phyloP scores from a whole-genome alignment of 1,284 basidiomycete genomes.

The Tilletia caries region DNA sequence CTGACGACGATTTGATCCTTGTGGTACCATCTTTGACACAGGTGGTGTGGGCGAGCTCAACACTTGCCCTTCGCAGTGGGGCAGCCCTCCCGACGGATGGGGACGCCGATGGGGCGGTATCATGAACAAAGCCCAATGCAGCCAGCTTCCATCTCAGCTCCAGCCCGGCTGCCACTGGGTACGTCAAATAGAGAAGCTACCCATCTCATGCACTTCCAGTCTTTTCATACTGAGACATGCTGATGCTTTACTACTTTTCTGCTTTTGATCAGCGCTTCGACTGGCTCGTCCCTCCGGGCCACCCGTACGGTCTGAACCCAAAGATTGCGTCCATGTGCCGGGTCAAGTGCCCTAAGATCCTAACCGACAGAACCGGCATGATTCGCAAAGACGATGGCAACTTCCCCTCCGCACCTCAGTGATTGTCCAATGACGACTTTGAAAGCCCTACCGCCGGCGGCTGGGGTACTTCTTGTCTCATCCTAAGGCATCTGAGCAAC shows the following conservation, averaged over 20 bases:
- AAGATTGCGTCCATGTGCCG: conserved; percentile 10
- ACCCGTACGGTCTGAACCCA: background rate
- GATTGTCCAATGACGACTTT: too few species aligned
- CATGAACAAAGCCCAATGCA: background rate
- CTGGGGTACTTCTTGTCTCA: too few species aligned
- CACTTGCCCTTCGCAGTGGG: background rate
- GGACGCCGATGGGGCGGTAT: background rate
- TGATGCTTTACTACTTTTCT: background rate
- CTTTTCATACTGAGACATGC: background rate
- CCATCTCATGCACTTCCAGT: background rate
- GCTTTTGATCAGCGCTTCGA: background rate
- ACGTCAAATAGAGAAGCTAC: background rate
- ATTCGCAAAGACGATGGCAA: background rate
- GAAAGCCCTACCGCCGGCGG: too few species aligned
- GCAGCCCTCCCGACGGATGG: background rate
- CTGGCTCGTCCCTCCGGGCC: background rate
- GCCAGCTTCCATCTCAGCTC: background rate
- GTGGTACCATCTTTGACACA: background rate
- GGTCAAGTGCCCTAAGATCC: background rate
- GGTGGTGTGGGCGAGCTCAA: background rate
- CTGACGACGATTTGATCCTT: background rate
- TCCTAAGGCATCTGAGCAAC: too few species aligned
- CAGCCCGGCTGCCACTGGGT: conserved; percentile 5
- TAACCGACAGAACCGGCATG: background rate
- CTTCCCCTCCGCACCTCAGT: background rate